These are phyloP conservation scores for Scenedesmus sp. DNA, from an alignment of 163 green algal species.

Conservation along the genomic window DNA sequence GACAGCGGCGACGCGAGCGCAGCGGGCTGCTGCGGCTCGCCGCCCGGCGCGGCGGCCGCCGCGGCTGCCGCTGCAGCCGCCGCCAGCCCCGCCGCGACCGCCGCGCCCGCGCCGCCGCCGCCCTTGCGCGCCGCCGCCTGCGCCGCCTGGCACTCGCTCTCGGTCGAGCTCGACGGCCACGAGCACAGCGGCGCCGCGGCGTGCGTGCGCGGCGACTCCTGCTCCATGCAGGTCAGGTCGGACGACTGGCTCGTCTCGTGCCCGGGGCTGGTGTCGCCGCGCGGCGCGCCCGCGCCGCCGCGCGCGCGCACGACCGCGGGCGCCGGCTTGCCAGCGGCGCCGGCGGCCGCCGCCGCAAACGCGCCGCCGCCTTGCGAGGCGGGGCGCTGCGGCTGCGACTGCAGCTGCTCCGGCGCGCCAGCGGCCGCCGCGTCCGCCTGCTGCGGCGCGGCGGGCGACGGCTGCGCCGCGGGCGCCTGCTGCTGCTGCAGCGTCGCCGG, in stretches of 20 bases:
- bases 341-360: no score
- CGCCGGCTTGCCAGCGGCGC: no score
- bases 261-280: constrained; percentile 26
- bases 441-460: no score
- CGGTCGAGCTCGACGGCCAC: constrained; percentile 34
- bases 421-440: neutral
- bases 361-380: no score
- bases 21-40: neutral
- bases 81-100: neutral
- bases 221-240: constrained; percentile 18
- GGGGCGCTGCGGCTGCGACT: no score
- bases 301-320: no score
- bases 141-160: constrained; percentile 24
- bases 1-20: constrained; percentile 1
- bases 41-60: no score
- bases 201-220: constrained; percentile 13
- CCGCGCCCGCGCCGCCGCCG: neutral
- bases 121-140: neutral
- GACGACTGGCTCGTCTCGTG: constrained; percentile 37
- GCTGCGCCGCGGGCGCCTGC: neutral
- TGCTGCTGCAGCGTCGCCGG: neutral
- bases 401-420: no score
- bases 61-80: constrained; percentile 8
- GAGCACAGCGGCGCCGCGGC: neutral
- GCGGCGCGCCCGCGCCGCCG: no score